Percentiles rank a stretch among this genome's conserved stretches.
These are phyloP conservation scores for Neurospora sp. DNA, from an alignment of 495 filamentous ascomycete genomes.

Conservation along the genomic window DNA sequence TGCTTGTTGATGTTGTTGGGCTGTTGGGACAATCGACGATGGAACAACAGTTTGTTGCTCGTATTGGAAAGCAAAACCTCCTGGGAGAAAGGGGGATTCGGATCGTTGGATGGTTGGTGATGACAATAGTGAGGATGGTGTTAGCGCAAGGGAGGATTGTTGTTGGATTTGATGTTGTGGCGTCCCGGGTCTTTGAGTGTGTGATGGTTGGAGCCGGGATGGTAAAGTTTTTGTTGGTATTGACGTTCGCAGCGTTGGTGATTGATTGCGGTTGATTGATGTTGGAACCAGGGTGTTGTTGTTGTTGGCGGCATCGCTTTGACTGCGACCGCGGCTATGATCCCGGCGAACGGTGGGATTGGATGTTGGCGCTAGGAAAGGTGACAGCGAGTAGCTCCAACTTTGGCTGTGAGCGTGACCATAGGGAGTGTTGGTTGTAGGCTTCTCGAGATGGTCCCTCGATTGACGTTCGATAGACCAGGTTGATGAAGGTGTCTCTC, in stretches of 20 bases:
- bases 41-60: background rate
- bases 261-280: background rate
- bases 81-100: background rate
- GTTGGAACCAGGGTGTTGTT: background rate
- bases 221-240: conserved; percentile 3
- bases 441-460: background rate
- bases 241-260: background rate
- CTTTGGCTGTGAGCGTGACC: background rate
- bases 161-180: background rate
- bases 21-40: background rate
- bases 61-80: background rate
- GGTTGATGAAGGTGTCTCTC: background rate
- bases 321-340: background rate
- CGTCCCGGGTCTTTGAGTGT: background rate
- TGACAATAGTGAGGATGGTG: background rate
- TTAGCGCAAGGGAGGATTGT: background rate
- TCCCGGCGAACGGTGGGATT: background rate
- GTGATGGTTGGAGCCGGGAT: background rate
- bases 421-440: background rate
- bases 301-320: background rate
- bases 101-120: background rate
- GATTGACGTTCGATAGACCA: background rate
- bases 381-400: background rate
- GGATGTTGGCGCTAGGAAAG: background rate
- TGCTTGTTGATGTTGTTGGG: background rate